Percentiles rank a stretch among this genome's conserved stretches.
These are phyloP conservation scores for Porphyrellus sp. DNA, from an alignment of 1,284 basidiomycete genomes.

Conservation along the genomic window DNA sequence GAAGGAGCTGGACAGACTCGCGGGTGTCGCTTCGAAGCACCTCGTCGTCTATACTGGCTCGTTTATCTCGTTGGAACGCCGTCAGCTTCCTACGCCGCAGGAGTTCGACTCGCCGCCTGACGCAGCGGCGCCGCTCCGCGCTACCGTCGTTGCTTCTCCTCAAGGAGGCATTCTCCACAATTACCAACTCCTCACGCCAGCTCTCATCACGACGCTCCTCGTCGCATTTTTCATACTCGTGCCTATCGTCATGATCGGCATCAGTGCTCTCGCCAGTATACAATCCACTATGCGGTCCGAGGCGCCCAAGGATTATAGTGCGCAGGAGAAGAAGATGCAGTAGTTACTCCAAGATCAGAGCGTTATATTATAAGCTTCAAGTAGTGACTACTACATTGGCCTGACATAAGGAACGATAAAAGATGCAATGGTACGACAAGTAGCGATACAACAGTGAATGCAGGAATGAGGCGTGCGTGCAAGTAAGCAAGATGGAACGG, in stretches of 20 bases:
- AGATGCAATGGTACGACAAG: slow-evolving; percentile 24
- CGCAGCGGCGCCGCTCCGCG: slow-evolving; percentile 27
- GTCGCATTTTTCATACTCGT: slow-evolving; percentile 69
- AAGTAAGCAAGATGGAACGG: slow-evolving; percentile 11
- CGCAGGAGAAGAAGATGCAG: slow-evolving; percentile 77
- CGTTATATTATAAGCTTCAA: slow-evolving; percentile 19
- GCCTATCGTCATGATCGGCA: slow-evolving; percentile 65
- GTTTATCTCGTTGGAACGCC: slow-evolving; percentile 34
- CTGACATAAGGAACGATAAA: slow-evolving; percentile 22
- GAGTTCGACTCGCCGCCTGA: slow-evolving; percentile 28
- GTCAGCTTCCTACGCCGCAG: slow-evolving; percentile 37
- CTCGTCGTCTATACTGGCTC: slow-evolving; percentile 66
- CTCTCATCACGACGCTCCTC: slow-evolving; percentile 68
- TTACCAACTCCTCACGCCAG: slow-evolving; percentile 79
- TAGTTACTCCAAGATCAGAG: slow-evolving; percentile 38
- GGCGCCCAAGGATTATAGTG: slow-evolving; percentile 62
- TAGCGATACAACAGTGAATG: slow-evolving; percentile 33
- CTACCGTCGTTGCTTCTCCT: slow-evolving; percentile 29
- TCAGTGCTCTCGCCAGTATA: slow-evolving; percentile 71
- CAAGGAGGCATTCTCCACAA: slow-evolving; percentile 64
- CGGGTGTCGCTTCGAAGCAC: slow-evolving; percentile 51
- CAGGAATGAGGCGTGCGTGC: slow-evolving; percentile 12
- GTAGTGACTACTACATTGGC: slow-evolving; percentile 29
- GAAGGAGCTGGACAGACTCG: slow-evolving; percentile 46
- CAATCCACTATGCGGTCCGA: slow-evolving; percentile 67